Evolutionary conservation across 129 eudicot genomes (phyloP).

Genomic region (Flaveria trinervia): DNA sequence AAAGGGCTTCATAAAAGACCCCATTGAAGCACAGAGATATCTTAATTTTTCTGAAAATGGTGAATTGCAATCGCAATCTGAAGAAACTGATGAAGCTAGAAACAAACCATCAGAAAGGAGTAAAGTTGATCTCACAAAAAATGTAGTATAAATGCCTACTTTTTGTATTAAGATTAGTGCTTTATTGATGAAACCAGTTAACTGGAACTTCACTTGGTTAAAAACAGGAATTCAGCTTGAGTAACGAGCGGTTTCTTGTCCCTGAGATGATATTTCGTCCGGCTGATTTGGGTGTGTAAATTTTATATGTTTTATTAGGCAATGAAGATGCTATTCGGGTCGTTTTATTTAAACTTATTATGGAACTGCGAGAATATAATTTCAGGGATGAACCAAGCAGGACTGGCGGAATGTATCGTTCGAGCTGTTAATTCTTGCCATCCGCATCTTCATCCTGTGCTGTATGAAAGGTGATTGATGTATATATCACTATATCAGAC

Average conservation of each 20-base stretch:
- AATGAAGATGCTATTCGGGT: constrained; percentile 6
- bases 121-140: constrained; percentile 68
- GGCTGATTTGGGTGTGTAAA: constrained; percentile 78
- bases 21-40: constrained; percentile 60
- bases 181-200: neutral
- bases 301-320: constrained; percentile 17
- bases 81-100: constrained; percentile 37
- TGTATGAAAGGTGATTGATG: constrained; percentile 73
- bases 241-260: constrained; percentile 97
- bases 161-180: neutral
- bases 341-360: neutral
- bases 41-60: constrained; percentile 47
- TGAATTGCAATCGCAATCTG: constrained; percentile 22
- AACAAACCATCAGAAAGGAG: constrained; percentile 49
- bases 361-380: constrained; percentile 29
- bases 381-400: constrained; percentile 95
- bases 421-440: constrained; percentile 90
- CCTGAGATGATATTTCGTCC: constrained; percentile 99
- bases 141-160: constrained; percentile 35
- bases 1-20: constrained; percentile 88
- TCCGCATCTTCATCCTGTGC: constrained; percentile 89
- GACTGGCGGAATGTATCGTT: constrained; percentile 92
- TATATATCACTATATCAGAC: neutral
- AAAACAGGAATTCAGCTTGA: constrained; percentile 82
- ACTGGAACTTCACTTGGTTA: constrained; percentile 11